A percentile compares a stretch with the other conserved stretches of the same genome.
These are phyloP conservation scores for Anthoceros angustus DNA, from an alignment of 225 moss, liverwort and hornwort genomes.

Conservation along the genomic window DNA sequence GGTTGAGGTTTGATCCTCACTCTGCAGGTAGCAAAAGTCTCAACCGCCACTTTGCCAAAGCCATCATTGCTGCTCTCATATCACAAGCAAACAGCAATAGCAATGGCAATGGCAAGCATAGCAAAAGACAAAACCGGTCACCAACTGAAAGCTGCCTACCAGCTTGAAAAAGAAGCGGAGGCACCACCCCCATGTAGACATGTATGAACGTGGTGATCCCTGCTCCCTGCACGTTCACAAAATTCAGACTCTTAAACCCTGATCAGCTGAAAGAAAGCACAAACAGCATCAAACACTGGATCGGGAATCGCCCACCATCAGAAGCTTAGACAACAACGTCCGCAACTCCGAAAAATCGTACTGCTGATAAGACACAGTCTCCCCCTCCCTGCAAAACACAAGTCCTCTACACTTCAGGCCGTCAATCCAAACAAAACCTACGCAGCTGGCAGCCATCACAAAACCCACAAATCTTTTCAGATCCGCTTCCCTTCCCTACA, in stretches of 20 bases:
- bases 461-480: not conserved
- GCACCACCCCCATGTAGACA: slow-evolving; percentile 65
- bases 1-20: not conserved
- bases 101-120: not conserved
- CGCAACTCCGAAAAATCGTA: not conserved
- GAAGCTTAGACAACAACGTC: not conserved
- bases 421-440: not conserved
- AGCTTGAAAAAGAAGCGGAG: slow-evolving; percentile 64
- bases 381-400: not conserved
- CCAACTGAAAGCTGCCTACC: slow-evolving; percentile 14
- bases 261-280: not conserved
- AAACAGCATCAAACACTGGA: not conserved
- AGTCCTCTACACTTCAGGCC: not conserved
- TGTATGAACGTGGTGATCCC: slow-evolving; percentile 57
- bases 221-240: slow-evolving; percentile 33
- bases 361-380: not conserved
- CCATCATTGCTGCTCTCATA: not conserved
- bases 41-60: not conserved
- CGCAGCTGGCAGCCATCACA: not conserved
- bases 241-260: not conserved
- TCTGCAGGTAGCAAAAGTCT: too few species aligned
- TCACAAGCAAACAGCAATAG: not conserved
- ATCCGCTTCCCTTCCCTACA: not conserved
- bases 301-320: not conserved
- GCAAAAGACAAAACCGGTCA: not conserved